Evolutionary conservation across 306 rosid genomes (phyloP).

Genomic region (Quercus bicolor): DNA sequence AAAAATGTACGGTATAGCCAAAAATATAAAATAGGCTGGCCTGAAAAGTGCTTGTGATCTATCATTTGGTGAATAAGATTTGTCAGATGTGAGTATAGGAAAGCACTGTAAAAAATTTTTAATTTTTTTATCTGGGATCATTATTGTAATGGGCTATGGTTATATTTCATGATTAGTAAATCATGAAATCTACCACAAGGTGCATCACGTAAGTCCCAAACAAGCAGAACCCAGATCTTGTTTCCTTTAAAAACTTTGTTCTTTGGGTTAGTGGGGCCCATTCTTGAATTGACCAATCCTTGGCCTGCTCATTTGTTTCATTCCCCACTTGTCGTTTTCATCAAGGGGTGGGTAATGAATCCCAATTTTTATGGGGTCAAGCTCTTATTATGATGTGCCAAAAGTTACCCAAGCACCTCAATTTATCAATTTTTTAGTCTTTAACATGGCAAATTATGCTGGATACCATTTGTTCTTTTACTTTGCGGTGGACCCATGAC

Average conservation of each 20-base stretch:
- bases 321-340: neutral
- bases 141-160: no score
- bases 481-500: no score
- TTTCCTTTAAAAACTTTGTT: neutral
- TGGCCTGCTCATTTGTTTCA: neutral
- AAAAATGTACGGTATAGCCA: neutral
- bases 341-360: neutral
- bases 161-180: neutral
- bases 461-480: no score
- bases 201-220: neutral
- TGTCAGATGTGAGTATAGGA: neutral
- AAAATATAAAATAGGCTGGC: neutral
- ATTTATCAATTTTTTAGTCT: no score
- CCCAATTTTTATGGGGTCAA: neutral
- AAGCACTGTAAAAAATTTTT: no score
- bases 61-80: neutral
- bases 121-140: no score
- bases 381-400: no score
- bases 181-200: neutral
- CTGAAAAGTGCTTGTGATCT: constrained; percentile 4
- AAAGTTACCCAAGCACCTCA: no score
- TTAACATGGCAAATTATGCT: no score
- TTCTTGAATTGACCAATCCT: neutral
- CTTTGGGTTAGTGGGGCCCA: neutral
- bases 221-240: neutral